Conservation (phyloP, 176 grass and related monocot genomes). For the Phoenix roebelenii region DNA sequence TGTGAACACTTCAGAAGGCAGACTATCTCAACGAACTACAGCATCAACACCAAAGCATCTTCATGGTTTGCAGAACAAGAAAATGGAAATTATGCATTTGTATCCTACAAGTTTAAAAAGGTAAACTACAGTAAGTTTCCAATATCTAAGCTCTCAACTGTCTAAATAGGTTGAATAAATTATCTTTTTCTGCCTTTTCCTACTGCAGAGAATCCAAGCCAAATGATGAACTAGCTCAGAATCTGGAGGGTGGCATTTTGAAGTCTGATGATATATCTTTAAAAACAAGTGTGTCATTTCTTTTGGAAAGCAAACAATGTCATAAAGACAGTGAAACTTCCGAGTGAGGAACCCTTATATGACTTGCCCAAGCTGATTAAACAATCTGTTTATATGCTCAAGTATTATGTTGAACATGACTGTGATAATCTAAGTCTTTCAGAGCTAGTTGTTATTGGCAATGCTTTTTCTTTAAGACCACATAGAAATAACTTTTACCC, state of each 20-base stretch:
- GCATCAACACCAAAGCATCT: slow-evolving; percentile 37
- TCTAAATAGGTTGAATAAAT: too few species aligned
- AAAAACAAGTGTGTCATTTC: slow-evolving; percentile 21
- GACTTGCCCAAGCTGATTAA: too few species aligned
- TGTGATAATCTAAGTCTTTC: too few species aligned
- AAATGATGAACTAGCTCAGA: slow-evolving; percentile 26
- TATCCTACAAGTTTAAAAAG: slow-evolving; percentile 36
- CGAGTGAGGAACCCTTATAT: slow-evolving; percentile 23
- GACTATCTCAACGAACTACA: slow-evolving; percentile 27
- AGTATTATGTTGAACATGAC: too few species aligned
- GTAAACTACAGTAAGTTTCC: slow-evolving; percentile 13
- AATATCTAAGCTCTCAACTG: too few species aligned
- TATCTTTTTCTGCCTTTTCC: neutral
- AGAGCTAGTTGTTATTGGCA: too few species aligned
- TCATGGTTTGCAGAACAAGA: slow-evolving; percentile 23
- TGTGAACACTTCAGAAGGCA: slow-evolving; percentile 21
- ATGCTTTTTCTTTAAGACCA: too few species aligned
- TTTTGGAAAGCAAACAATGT: slow-evolving; percentile 15
- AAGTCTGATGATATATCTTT: slow-evolving; percentile 31
- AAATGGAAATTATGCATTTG: slow-evolving; percentile 26
- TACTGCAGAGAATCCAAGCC: slow-evolving; percentile 34
- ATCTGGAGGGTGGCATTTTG: slow-evolving; percentile 25
- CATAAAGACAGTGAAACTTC: slow-evolving; percentile 19
- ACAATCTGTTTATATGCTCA: too few species aligned
- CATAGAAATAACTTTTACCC: too few species aligned